phyloP scores from a whole-genome alignment of 805 yeast species.

The Wickerhamomyces strasburgensis region DNA sequence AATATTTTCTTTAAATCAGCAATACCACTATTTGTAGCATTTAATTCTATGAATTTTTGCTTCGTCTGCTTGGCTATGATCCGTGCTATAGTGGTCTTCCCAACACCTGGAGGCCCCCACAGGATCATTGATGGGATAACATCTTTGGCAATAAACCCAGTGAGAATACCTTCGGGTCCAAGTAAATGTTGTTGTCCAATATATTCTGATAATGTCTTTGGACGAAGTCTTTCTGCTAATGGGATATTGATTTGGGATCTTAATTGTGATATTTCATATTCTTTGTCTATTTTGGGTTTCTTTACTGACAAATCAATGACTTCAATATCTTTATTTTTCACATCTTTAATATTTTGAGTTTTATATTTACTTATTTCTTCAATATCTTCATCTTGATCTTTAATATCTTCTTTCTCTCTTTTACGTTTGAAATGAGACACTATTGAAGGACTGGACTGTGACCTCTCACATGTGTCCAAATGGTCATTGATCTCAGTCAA shows the following conservation, averaged over 20 bases:
- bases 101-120: constrained; percentile 96
- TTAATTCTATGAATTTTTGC: constrained; percentile 64
- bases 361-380: too few species aligned
- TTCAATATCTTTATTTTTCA: background rate
- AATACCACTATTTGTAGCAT: constrained; percentile 75
- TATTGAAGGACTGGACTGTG: constrained; percentile 1
- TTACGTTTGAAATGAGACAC: constrained; percentile 1
- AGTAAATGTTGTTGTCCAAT: constrained; percentile 84
- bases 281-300: constrained; percentile 5
- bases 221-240: constrained; percentile 80
- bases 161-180: constrained; percentile 56
- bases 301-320: background rate
- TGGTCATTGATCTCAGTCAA: constrained; percentile 21
- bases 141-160: constrained; percentile 57
- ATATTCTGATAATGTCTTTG: constrained; percentile 59
- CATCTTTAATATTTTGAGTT: too few species aligned
- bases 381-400: constrained; percentile 2
- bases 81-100: constrained; percentile 81
- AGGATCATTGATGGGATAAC: constrained; percentile 79
- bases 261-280: constrained; percentile 17
- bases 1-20: constrained; percentile 61
- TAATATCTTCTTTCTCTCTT: background rate
- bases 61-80: constrained; percentile 31
- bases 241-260: constrained; percentile 31
- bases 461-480: constrained; percentile 21